Percentiles rank a stretch among this genome's conserved stretches.
phyloP scores from a whole-genome alignment of 2,329 filamentous ascomycete species.

The Aspergillus cejpii region DNA sequence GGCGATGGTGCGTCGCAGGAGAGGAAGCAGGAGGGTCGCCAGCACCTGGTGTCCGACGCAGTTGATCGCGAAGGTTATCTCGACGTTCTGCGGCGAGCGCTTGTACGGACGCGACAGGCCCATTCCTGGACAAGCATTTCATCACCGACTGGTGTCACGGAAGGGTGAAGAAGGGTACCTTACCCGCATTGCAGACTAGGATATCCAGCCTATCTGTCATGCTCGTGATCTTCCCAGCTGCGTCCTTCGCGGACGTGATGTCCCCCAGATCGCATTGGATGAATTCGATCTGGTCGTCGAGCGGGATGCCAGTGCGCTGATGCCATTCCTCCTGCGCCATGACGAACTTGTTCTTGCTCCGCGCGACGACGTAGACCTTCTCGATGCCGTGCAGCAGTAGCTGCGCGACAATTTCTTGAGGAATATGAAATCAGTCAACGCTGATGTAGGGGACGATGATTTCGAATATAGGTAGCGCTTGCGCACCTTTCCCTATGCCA shows the following conservation, averaged over 20 bases:
- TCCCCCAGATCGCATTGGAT: conserved; percentile 29
- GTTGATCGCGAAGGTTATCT: conserved; percentile 46
- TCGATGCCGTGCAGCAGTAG: conserved; percentile 27
- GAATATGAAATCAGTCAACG: background rate
- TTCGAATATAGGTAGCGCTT: background rate
- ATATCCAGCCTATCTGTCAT: conserved; percentile 26
- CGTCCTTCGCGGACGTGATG: conserved; percentile 19
- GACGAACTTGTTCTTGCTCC: conserved; percentile 19
- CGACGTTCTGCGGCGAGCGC: conserved; percentile 37
- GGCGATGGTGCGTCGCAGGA: conserved; percentile 17
- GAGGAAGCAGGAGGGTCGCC: conserved; percentile 43
- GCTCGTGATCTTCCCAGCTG: conserved; percentile 17
- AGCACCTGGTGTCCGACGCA: conserved; percentile 49
- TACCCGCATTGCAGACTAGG: conserved; percentile 31
- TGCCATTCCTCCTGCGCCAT: conserved; percentile 22
- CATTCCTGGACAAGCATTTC: conserved; percentile 12
- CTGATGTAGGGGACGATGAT: background rate
- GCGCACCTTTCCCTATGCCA: conserved; percentile 26
- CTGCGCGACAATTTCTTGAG: conserved; percentile 25
- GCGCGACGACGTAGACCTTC: conserved; percentile 27
- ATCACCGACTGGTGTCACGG: background rate
- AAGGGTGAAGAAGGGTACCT: background rate
- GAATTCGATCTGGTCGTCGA: conserved; percentile 19
- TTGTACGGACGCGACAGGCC: conserved; percentile 18
- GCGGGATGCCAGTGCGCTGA: conserved; percentile 11